A percentile compares a stretch with the other conserved stretches of the same genome.
Evolutionary conservation across 2,329 filamentous ascomycete genomes (phyloP).

Genomic region (Xylaria sp.): DNA sequence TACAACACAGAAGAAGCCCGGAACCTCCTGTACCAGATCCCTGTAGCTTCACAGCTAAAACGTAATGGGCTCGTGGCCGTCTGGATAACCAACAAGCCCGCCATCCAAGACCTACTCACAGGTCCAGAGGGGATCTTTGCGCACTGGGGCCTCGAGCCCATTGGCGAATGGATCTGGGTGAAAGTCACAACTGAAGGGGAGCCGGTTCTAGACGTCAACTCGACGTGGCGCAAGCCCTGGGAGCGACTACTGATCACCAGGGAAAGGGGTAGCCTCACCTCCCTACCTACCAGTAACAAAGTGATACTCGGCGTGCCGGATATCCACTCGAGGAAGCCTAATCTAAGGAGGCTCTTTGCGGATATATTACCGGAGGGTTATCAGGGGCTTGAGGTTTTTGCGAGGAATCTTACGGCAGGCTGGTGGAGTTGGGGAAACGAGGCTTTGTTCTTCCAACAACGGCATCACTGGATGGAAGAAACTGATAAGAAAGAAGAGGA

Average conservation of each 20-base stretch:
- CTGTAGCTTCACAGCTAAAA: constrained; percentile 51
- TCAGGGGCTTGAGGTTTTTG: constrained; percentile 68
- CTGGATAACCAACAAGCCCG: constrained; percentile 72
- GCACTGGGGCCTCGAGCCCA: constrained; percentile 58
- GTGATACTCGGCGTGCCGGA: constrained; percentile 68
- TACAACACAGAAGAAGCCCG: constrained; percentile 43
- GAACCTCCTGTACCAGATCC: constrained; percentile 47
- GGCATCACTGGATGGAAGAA: constrained; percentile 43
- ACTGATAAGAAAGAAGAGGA: constrained; percentile 2
- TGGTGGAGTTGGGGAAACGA: constrained; percentile 80
- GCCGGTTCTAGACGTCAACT: constrained; percentile 56
- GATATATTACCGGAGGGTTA: constrained; percentile 48
- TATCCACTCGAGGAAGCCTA: constrained; percentile 73
- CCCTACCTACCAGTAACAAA: constrained; percentile 37
- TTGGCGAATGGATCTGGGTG: constrained; percentile 73
- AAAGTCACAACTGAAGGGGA: constrained; percentile 64
- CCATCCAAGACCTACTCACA: constrained; percentile 51
- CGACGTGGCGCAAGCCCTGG: constrained; percentile 68
- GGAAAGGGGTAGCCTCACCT: constrained; percentile 33
- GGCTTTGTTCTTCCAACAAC: constrained; percentile 62
- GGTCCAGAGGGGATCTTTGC: constrained; percentile 59
- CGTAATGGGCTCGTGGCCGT: constrained; percentile 57
- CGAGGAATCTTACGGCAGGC: constrained; percentile 64
- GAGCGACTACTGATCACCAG: constrained; percentile 64
- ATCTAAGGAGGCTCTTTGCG: constrained; percentile 56